Evolutionary conservation across 305 asterid genomes (phyloP).

Genomic region (Fraxinus paxiana): DNA sequence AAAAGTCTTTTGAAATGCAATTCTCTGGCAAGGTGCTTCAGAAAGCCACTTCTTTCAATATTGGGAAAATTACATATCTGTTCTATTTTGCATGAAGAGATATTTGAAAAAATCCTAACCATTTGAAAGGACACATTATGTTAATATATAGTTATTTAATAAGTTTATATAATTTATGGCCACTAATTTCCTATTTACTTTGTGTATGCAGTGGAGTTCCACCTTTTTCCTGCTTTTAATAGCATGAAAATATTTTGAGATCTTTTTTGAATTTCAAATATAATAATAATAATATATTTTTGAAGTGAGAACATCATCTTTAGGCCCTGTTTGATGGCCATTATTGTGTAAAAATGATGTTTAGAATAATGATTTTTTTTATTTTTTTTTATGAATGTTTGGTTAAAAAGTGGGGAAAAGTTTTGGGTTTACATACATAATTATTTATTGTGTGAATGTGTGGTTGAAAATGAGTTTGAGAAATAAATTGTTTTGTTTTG

Average conservation of each 20-base stretch:
- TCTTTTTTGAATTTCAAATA: not conserved
- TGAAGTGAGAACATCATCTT: not conserved
- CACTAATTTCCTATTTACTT: not conserved
- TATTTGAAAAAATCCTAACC: not conserved
- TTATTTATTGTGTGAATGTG: not conserved
- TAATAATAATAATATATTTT: not conserved
- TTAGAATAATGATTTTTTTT: not conserved
- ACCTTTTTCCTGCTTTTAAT: not conserved
- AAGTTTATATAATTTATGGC: not conserved
- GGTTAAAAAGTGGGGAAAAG: not conserved
- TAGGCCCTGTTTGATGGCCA: not conserved
- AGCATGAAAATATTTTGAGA: not conserved
- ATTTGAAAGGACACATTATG: not conserved
- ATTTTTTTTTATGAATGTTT: not conserved
- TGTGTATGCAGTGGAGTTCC: not conserved
- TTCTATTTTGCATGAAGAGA: not conserved
- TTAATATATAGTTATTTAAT: not conserved
- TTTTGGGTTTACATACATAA: not conserved
- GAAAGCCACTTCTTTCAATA: constrained; percentile 7
- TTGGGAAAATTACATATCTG: not conserved
- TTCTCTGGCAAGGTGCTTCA: constrained; percentile 16
- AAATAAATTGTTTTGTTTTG: not conserved
- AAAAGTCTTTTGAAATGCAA: constrained; percentile 12
- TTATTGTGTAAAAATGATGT: not conserved
- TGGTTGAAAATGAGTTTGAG: not conserved